Conservation (phyloP, 1,284 basidiomycete genomes). For the Schizopora paradoxa region DNA sequence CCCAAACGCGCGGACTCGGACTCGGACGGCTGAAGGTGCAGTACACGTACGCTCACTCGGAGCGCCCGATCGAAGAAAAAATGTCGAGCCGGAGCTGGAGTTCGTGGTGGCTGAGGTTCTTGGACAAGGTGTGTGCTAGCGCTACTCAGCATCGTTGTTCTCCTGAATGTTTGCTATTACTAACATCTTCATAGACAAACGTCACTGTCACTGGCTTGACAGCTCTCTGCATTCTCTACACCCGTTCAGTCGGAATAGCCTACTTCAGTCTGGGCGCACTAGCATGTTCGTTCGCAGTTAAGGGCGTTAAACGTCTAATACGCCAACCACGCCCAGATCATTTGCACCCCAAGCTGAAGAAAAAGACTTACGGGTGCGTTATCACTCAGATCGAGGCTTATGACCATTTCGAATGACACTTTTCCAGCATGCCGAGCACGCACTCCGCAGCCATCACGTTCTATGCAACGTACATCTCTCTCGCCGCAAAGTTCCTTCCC, state of each 20-base stretch:
- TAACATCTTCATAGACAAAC: constrained; percentile 13
- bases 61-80: not conserved
- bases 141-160: not conserved
- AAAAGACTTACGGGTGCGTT: constrained; percentile 60
- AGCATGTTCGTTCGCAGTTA: constrained; percentile 58
- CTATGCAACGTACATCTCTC: constrained; percentile 61
- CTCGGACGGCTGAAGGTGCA: no score
- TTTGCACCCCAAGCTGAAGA: constrained; percentile 34
- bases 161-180: no score
- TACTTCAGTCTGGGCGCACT: constrained; percentile 68
- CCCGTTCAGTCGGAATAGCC: constrained; percentile 59
- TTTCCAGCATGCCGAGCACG: constrained; percentile 75
- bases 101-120: constrained; percentile 1
- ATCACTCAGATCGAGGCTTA: not conserved
- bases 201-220: constrained; percentile 53
- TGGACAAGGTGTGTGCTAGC: constrained; percentile 9
- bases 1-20: no score
- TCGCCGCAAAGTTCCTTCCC: constrained; percentile 53
- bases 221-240: constrained; percentile 53
- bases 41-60: not conserved
- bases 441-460: constrained; percentile 76
- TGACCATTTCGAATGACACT: constrained; percentile 13
- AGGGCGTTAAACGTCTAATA: constrained; percentile 61
- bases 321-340: constrained; percentile 66
- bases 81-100: not conserved